Conservation (phyloP, 371 early-diverging fungal species). For the Rhizopus delemar region DNA sequence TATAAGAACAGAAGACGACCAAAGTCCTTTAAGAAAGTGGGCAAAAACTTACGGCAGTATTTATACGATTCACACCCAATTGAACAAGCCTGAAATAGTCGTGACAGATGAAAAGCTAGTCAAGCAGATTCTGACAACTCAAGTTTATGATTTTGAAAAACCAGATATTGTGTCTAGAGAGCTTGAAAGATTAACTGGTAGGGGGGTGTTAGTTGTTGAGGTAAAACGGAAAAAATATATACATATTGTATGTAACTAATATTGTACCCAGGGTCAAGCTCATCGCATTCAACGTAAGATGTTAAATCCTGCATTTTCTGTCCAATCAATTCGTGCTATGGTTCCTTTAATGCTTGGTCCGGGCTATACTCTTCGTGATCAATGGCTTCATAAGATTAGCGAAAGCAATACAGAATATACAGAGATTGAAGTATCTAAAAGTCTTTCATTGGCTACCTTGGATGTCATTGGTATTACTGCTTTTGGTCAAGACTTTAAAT, state of each 20-base stretch:
- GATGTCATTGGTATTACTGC: constrained; percentile 57
- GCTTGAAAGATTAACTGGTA: constrained; percentile 41
- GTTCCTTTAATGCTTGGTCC: constrained; percentile 41
- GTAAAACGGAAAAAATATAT: neutral
- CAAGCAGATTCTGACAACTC: constrained; percentile 47
- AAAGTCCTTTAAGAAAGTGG: constrained; percentile 49
- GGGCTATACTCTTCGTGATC: constrained; percentile 25
- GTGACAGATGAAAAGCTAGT: constrained; percentile 53
- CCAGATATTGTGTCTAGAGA: constrained; percentile 16
- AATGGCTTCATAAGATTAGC: constrained; percentile 29
- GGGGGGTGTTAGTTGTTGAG: constrained; percentile 57
- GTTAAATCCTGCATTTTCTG: constrained; percentile 63
- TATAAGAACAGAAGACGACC: constrained; percentile 47
- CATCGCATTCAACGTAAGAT: constrained; percentile 66
- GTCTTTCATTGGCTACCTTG: constrained; percentile 17
- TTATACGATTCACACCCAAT: constrained; percentile 44
- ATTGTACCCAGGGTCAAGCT: constrained; percentile 31
- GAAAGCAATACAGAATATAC: neutral
- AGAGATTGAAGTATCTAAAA: neutral
- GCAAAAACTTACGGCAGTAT: constrained; percentile 53
- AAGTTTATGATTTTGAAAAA: constrained; percentile 54
- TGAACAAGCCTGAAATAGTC: constrained; percentile 45
- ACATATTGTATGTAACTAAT: neutral
- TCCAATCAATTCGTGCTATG: constrained; percentile 45
- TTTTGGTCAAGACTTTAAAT: constrained; percentile 51